Evolutionary conservation across 345 rosid species (phyloP).

Genomic region (Populus tremula): DNA sequence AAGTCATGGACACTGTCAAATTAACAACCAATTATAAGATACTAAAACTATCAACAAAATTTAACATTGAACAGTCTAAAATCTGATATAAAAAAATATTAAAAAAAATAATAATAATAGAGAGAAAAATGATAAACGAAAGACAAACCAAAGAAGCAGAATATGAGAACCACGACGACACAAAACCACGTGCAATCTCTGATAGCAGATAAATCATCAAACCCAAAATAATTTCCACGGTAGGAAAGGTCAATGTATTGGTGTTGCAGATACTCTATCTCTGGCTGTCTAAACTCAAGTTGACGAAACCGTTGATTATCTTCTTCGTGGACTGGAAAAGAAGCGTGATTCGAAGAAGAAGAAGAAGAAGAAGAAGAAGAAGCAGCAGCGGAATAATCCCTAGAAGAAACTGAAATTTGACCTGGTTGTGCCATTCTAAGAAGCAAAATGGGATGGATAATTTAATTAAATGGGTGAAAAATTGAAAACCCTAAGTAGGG

Average conservation of each 20-base stretch:
- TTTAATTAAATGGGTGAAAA: background rate
- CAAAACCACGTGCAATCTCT: conserved; percentile 86
- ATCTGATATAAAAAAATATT: too few relatives aligned
- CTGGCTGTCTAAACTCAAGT: conserved; percentile 19
- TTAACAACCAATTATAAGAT: background rate
- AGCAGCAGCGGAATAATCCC: background rate
- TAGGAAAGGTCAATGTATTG: conserved; percentile 19
- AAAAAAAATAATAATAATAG: background rate
- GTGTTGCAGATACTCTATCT: conserved; percentile 47
- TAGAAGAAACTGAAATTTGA: background rate
- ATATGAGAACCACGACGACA: conserved; percentile 75
- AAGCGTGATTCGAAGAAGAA: background rate
- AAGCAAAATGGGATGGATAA: background rate
- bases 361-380: background rate
- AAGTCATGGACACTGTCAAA: conserved; percentile 73
- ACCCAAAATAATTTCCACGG: conserved; percentile 29
- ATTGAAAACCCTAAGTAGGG: background rate
- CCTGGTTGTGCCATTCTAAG: conserved; percentile 11
- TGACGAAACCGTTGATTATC: background rate
- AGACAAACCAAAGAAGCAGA: conserved; percentile 82
- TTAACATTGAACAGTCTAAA: background rate
- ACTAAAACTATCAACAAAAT: background rate
- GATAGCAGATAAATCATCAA: conserved; percentile 39
- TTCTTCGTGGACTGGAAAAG: background rate
- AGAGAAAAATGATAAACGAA: background rate